Base-by-base conservation (phyloP, 1,284 basidiomycete genomes). In the Meira nashicola region DNA sequence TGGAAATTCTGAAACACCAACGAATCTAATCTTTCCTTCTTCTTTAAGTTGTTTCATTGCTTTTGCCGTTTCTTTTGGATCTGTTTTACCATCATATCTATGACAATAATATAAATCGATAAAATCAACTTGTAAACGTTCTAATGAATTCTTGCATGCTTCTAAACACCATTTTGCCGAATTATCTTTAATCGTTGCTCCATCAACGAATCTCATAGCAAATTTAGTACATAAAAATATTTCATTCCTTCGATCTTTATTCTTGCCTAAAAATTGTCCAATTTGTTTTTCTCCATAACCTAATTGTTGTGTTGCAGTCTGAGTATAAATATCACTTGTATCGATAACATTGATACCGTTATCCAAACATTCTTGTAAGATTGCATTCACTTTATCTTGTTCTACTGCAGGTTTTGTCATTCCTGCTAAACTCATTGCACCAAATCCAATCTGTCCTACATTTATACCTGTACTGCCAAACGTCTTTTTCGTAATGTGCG, bases 41-140 rank as follows among this genome's bases (percentile, higher is more conserved):
- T 89, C 86, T 53, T 86, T 85, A 54, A 90, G 83, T 65, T 83
- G 82, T 77, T 91, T 89, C 83, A 90, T 83, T n/a, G n/a, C 51
- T 4, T 33, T 14, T 39, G 51, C 51, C 51, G 38, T 37, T 7
- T 84, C 87, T 39, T 77, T 70, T 6, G 67, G 61, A 17, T 44
- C 43, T 17, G 23, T 25, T 17, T 17, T 25, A 33, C 28, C 28
- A 33, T 33, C 28, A 33, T 33, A 33, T 17, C 80, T 73, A 60
- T 81, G 80, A 8, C 79, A 66, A 62, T 81, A 81, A 70, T 79
- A 81, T 17, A 80, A 66, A 60, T 81, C 80, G 23, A 80, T 66
- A 38, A 63, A 77, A 21, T 75, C 66, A 9, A 72, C 66, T 1
- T 78, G 77, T 10, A 80, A 67, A 17, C 79, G 64, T 47, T 74